A percentile compares a stretch with the other conserved stretches of the same genome.
Evolutionary conservation across 176 grass and related monocot species (phyloP).

Genomic region (Oryza meridionalis): DNA sequence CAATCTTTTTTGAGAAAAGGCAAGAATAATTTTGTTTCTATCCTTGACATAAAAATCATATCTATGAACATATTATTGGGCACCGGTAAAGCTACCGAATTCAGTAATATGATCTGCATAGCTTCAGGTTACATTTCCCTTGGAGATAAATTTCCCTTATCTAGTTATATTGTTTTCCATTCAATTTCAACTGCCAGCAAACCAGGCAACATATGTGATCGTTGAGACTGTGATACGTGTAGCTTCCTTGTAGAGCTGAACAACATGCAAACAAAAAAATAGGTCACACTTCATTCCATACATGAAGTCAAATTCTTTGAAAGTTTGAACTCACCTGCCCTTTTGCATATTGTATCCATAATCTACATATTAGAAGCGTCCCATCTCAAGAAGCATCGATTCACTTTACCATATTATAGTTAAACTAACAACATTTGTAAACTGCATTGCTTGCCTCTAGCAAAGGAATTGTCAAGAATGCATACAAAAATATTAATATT

Average conservation of each 20-base stretch:
- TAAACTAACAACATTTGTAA: slow-evolving; percentile 12
- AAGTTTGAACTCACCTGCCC: neutral
- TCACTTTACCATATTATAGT: neutral
- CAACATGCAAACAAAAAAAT: neutral
- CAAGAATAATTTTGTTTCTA: neutral
- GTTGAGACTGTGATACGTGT: neutral
- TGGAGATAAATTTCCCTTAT: neutral
- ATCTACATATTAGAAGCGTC: neutral
- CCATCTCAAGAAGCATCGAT: neutral
- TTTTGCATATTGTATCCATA: neutral
- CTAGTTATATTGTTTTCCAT: slow-evolving; percentile 4
- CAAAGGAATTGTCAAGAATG: neutral
- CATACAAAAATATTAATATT: neutral
- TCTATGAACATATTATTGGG: neutral
- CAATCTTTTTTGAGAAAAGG: neutral
- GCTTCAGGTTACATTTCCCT: neutral
- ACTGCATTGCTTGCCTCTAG: neutral
- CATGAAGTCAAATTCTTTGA: neutral
- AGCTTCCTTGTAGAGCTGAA: too few relatives aligned
- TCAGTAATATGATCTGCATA: slow-evolving; percentile 2
- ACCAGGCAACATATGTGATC: slow-evolving; percentile 1
- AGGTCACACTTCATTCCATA: neutral
- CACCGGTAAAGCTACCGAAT: slow-evolving; percentile 2
- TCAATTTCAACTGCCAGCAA: neutral
- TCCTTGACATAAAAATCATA: neutral